Percentiles rank a stretch among this genome's conserved stretches.
Conservation (phyloP, 768 basidiomycete species). For the Strobilomyces dryophilus region DNA sequence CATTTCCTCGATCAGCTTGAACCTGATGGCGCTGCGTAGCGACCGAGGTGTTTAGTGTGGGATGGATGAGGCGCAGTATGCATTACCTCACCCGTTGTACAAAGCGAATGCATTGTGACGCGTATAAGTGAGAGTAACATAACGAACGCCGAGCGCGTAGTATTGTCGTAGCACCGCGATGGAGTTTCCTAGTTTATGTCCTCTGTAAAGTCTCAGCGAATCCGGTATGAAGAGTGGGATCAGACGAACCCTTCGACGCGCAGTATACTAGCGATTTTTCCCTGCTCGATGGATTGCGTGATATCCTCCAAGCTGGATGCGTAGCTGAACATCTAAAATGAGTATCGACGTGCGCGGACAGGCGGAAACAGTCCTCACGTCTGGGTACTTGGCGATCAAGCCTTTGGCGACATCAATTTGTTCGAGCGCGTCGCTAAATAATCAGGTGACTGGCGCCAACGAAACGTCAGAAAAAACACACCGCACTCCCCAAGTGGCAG, state of each 20-base stretch:
- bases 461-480: constrained; percentile 19
- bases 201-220: constrained; percentile 42
- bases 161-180: constrained; percentile 78
- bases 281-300: constrained; percentile 50
- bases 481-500: constrained; percentile 52
- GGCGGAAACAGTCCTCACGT: constrained; percentile 39
- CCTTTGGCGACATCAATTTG: constrained; percentile 86
- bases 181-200: constrained; percentile 91
- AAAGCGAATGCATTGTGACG: constrained; percentile 88
- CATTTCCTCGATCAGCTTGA: constrained; percentile 79
- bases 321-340: constrained; percentile 57
- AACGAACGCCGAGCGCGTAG: constrained; percentile 84
- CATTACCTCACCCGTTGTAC: constrained; percentile 64
- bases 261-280: constrained; percentile 84
- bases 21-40: constrained; percentile 56
- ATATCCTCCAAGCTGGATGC: constrained; percentile 53
- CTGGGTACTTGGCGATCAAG: constrained; percentile 75
- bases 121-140: constrained; percentile 86
- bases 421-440: constrained; percentile 77
- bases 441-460: neutral
- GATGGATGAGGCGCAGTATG: neutral
- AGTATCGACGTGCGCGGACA: neutral
- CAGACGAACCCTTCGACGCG: constrained; percentile 85
- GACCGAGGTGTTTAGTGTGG: neutral
- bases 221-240: neutral